Evolutionary conservation across 306 rosid genomes (phyloP).

Genomic region (Albizia julibrissin): DNA sequence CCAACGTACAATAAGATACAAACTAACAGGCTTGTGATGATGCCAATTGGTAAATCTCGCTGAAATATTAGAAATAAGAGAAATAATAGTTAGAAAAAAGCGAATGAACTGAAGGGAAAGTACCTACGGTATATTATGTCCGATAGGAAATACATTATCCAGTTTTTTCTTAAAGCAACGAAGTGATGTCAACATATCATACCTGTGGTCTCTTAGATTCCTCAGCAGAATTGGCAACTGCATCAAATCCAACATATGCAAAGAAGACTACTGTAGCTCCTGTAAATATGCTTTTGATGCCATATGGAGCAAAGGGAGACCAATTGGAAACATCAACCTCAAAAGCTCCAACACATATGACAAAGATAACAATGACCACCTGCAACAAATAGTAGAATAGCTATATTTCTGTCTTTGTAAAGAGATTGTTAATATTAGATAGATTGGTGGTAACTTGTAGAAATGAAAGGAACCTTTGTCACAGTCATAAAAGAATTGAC

Average conservation of each 20-base stretch:
- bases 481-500: constrained; percentile 84
- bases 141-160: constrained; percentile 16
- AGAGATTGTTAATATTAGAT: constrained; percentile 17
- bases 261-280: constrained; percentile 98
- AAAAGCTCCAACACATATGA: constrained; percentile 79
- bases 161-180: constrained; percentile 30
- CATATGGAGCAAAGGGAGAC: constrained; percentile 97
- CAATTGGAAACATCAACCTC: constrained; percentile 94
- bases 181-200: constrained; percentile 30
- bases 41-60: constrained; percentile 97
- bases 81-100: constrained; percentile 17
- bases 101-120: constrained; percentile 8
- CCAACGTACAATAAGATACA: constrained; percentile 83
- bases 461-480: constrained; percentile 65
- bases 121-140: neutral
- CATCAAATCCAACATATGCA: constrained; percentile 98
- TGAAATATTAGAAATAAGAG: constrained; percentile 41
- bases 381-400: constrained; percentile 48
- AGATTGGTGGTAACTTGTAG: neutral
- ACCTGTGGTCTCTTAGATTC: constrained; percentile 97
- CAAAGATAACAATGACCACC: constrained; percentile 75
- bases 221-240: constrained; percentile 99
- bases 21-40: constrained; percentile 84
- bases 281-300: constrained; percentile 63
- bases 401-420: constrained; percentile 20